Percentiles rank a stretch among this genome's conserved stretches.
Conservation (phyloP, 345 rosid genomes). For the Arabidopsis suecica region DNA sequence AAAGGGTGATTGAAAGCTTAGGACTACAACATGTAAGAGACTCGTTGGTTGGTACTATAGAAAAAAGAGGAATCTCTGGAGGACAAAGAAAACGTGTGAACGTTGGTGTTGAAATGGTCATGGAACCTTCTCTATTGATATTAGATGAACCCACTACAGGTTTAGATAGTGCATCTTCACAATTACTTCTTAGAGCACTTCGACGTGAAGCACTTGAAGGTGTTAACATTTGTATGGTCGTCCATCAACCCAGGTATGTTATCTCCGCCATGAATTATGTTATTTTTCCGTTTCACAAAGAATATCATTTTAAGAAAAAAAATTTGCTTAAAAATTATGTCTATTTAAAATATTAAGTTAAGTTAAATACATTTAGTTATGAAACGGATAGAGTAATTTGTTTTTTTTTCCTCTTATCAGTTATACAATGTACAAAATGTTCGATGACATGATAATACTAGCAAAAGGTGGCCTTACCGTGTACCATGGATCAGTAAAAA, state of each 20-base stretch:
- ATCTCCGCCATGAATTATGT: background rate
- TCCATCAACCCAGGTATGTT: conserved; percentile 88
- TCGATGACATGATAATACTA: conserved; percentile 86
- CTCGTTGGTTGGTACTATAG: conserved; percentile 89
- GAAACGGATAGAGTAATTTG: background rate
- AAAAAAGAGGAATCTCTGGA: conserved; percentile 90
- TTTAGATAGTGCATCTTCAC: conserved; percentile 87
- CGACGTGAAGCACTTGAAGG: conserved; percentile 94
- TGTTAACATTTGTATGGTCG: conserved; percentile 85
- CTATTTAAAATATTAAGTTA: no score
- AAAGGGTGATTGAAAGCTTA: conserved; percentile 88
- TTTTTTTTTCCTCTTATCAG: conserved; percentile 38
- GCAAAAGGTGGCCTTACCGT: conserved; percentile 88
- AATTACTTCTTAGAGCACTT: conserved; percentile 79
- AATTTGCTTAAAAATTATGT: no score
- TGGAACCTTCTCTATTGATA: conserved; percentile 93
- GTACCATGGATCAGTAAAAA: conserved; percentile 80
- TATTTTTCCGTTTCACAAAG: no score
- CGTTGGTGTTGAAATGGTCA: conserved; percentile 92
- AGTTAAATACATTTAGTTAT: background rate
- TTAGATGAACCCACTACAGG: conserved; percentile 95
- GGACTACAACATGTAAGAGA: conserved; percentile 85
- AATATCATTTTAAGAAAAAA: no score
- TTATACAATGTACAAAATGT: conserved; percentile 84
- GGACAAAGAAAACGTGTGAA: conserved; percentile 96